Conservation (phyloP, 768 basidiomycete genomes). For the Lactarius sanguifluus region DNA sequence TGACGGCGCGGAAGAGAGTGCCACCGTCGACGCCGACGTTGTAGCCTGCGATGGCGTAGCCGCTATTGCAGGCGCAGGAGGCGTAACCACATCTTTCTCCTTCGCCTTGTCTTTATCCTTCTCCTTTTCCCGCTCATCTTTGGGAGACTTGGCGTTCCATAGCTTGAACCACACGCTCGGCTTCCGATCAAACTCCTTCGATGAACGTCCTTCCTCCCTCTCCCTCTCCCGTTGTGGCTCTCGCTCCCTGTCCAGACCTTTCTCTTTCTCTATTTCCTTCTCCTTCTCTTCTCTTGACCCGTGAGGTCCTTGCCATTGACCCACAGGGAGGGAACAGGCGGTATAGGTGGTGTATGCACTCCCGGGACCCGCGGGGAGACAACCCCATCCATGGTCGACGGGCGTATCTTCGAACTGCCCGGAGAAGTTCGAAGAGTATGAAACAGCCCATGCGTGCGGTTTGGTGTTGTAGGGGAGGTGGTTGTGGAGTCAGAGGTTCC, state of each 20-base stretch:
- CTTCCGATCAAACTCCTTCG: constrained; percentile 43
- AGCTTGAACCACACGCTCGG: constrained; percentile 54
- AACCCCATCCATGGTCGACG: constrained; percentile 27
- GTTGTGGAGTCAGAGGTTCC: constrained; percentile 20
- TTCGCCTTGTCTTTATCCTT: constrained; percentile 27
- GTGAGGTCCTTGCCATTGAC: constrained; percentile 31
- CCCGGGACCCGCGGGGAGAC: constrained; percentile 31
- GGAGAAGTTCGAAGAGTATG: constrained; percentile 29
- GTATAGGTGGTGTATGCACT: constrained; percentile 32
- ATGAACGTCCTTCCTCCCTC: constrained; percentile 35
- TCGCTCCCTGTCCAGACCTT: constrained; percentile 36
- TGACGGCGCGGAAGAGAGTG: constrained; percentile 21
- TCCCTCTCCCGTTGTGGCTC: constrained; percentile 34
- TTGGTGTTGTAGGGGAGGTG: constrained; percentile 18
- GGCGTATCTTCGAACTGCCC: constrained; percentile 25
- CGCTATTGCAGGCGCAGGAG: not conserved
- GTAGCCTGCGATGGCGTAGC: constrained; percentile 10
- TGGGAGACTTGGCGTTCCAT: constrained; percentile 42
- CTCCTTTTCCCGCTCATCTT: constrained; percentile 24
- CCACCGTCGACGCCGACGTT: constrained; percentile 15
- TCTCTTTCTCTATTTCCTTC: constrained; percentile 31
- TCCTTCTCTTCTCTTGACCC: constrained; percentile 36
- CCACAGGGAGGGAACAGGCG: constrained; percentile 34
- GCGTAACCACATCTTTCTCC: constrained; percentile 11
- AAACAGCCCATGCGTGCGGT: constrained; percentile 23